Evolutionary conservation across 352 stramenopile species (phyloP), one percentile per base, ranked within the genome.

Genomic region (Aphanomyces stellatus): DNA sequence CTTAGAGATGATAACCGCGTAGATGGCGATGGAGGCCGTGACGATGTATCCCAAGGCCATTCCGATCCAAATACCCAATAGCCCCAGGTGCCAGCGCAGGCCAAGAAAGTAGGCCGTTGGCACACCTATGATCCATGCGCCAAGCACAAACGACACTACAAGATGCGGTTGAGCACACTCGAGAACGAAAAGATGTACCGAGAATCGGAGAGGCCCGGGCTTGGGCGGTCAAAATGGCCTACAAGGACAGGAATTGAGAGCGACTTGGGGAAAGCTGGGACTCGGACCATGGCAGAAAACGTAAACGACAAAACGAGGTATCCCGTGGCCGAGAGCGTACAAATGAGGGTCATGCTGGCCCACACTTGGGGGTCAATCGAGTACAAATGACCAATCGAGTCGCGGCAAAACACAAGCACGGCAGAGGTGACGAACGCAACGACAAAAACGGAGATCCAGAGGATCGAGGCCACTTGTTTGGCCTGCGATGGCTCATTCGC

Each of bases 241-340:
- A 63, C 19, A 8, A 4, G 22, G 17, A 24, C 2, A n/a, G n/a
- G n/a, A n/a, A 31, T 59, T 22, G 51, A 33, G 15, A 24, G 25
- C 17, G 4, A n/a, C n/a, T 34, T 15, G 25, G 4, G 31, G 17
- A 40, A 40, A n/a, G 11, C 17, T 15, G 2, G n/a, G 30, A 3
- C 22, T 34, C 7, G 8, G 25, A 86, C 82, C 60, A 91, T 81
- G 11, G 83, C 76, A 49, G 85, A 86, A 73, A 88, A 96, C 73
- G 93, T 93, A 69, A 94, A 85, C n/a, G 62, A 72, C 25, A 96
- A 74, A 5, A 85, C 75, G 48, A 86, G 65, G 70, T 94, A 94
- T 7, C 76, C 82, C 24, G 87, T 53, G 8, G 74, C 77, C 0
- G 82, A 75, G 8, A 91, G 69, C 13, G 71, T 68, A n/a, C 71